Evolutionary conservation across 768 basidiomycete species (phyloP).

Genomic region (Leccinum ochraceum): DNA sequence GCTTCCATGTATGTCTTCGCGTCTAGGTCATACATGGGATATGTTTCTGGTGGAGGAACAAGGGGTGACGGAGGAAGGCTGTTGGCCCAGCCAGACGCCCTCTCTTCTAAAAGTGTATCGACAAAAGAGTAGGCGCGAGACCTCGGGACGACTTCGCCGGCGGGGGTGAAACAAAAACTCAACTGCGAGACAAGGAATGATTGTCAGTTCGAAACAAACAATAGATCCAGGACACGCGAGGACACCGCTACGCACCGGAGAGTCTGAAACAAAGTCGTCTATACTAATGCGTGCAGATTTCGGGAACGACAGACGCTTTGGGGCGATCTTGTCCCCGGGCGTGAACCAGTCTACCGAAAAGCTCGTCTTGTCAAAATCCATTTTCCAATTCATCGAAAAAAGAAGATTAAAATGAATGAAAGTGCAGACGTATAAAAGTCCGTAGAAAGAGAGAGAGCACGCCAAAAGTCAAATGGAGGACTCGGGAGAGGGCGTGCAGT

Average conservation of each 20-base stretch:
- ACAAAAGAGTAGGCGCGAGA: slow-evolving; percentile 19
- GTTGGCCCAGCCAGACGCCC: slow-evolving; percentile 23
- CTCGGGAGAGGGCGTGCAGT: neutral
- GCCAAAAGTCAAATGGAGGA: neutral
- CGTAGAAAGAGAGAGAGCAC: neutral
- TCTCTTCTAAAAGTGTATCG: slow-evolving; percentile 13
- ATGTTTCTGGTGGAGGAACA: slow-evolving; percentile 4
- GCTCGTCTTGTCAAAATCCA: slow-evolving; percentile 35
- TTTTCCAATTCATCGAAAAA: slow-evolving; percentile 16
- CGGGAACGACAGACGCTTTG: slow-evolving; percentile 35
- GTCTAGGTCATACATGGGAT: slow-evolving; percentile 10
- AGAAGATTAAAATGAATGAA: slow-evolving; percentile 9
- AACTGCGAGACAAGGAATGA: slow-evolving; percentile 10
- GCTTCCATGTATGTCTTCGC: slow-evolving; percentile 8
- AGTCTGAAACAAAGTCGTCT: slow-evolving; percentile 32
- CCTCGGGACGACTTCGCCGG: slow-evolving; percentile 11
- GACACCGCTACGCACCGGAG: slow-evolving; percentile 23
- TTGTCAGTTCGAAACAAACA: slow-evolving; percentile 7
- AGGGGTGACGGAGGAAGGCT: slow-evolving; percentile 19
- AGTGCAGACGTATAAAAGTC: slow-evolving; percentile 7
- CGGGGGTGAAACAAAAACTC: slow-evolving; percentile 25
- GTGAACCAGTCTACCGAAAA: slow-evolving; percentile 34
- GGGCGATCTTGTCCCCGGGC: slow-evolving; percentile 27
- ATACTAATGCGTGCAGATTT: slow-evolving; percentile 34
- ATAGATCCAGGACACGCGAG: neutral